Percentiles rank a stretch among this genome's conserved stretches.
phyloP scores from a whole-genome alignment of 176 grass and related monocot genomes.

The Thalia dealbata region DNA sequence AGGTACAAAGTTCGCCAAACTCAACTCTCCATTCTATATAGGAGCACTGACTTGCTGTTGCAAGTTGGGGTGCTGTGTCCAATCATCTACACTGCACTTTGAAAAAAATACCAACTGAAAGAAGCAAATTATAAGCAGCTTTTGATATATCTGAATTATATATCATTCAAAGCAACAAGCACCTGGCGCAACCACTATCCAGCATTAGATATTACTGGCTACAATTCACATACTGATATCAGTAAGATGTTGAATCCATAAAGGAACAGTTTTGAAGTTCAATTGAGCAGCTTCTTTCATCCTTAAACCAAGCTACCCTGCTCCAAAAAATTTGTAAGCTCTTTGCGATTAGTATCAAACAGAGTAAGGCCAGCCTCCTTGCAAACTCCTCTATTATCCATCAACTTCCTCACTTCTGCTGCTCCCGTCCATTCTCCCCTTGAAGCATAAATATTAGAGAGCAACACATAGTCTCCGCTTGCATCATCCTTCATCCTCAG shows the following conservation, averaged over 20 bases:
- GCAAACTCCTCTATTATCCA: constrained; percentile 66
- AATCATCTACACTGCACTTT: neutral
- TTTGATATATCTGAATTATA: too few species aligned
- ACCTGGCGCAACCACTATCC: too few species aligned
- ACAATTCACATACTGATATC: too few species aligned
- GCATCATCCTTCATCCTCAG: constrained; percentile 39
- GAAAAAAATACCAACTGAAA: too few species aligned
- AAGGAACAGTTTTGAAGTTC: neutral
- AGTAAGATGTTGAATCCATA: too few species aligned
- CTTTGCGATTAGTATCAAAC: constrained; percentile 27
- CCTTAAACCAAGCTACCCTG: neutral
- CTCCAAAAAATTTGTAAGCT: constrained; percentile 15
- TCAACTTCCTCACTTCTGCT: constrained; percentile 67
- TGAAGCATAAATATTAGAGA: constrained; percentile 79
- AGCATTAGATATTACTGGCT: too few species aligned
- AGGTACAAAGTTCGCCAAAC: neutral
- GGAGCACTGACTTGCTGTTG: neutral
- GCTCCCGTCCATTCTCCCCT: constrained; percentile 58
- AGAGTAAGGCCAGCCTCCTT: constrained; percentile 54
- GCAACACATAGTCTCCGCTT: constrained; percentile 75
- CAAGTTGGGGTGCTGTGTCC: neutral
- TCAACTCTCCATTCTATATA: neutral
- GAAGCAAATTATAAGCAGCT: too few species aligned
- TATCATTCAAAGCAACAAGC: too few species aligned
- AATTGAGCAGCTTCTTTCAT: constrained; percentile 11